Base-by-base conservation (phyloP, 73 alveolate genomes). In the Blepharisma japonicum region DNA sequence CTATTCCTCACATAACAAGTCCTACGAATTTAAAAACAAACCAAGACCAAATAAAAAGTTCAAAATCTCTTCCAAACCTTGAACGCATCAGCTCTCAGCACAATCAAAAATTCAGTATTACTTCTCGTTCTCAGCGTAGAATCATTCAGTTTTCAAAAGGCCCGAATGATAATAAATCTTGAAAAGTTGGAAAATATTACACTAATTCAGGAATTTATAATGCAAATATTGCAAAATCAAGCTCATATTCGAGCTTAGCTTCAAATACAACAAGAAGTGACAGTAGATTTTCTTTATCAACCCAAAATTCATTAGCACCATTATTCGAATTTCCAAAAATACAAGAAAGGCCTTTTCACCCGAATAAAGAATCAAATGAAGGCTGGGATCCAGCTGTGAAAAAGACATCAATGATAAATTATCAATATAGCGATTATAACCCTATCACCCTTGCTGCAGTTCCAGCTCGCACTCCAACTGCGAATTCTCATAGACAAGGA, bases 391-490 rank as follows among this genome's bases (percentile, higher is more conserved):
- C 38, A 8, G 46, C 38, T 18, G 5, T 18, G 2, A 8, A 61
- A 14, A 61, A 25, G 47, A 18, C 49, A 8, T 18, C 49, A 14
- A 61, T 25, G 74, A 61, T 61, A 14, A 61, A 61, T 25, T 61
- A 61, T 61, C 74, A 61, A 39, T 8, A 25, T 61, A 61, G 74
- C n/a, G 74, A 61, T 61, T 61, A 61, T 25, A 61, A 61, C 48
- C 23, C 23, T 61, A 61, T 61, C 3, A 61, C 74, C 0, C 74
- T 14, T 25, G 23, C 74, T 5, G 0, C 18, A 8, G 74, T 39
- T 20, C 14, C 39, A 8, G 23, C 47, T 8, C 74, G 47, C 6
- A 61, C 74, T 18, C 14, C 74, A 61, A 61, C 74, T 25, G 23
- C 23, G 0, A 61, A n/a, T 14, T 14, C 74, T 25, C 11, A 25